A percentile compares a stretch with the other conserved stretches of the same genome.
These are phyloP conservation scores for Paramecium bursaria DNA, from an alignment of 73 alveolate species.

Conservation along the genomic window DNA sequence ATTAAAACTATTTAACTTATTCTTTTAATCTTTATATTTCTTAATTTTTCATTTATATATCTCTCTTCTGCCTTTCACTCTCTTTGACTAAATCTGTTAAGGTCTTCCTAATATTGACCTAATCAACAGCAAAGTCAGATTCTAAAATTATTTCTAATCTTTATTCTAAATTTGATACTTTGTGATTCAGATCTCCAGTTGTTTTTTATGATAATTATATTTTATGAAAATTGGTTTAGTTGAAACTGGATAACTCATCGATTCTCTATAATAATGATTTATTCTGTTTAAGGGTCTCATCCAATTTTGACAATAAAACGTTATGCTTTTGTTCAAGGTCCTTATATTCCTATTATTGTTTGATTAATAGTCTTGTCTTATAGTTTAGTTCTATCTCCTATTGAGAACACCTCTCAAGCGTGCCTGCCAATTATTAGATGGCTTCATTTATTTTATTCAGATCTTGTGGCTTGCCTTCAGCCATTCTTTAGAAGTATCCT, in stretches of 20 bases:
- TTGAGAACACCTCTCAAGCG: background rate
- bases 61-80: conserved; percentile 49
- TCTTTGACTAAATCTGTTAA: conserved; percentile 56
- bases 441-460: too few relatives aligned
- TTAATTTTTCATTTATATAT: conserved; percentile 2
- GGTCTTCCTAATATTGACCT: background rate
- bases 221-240: conserved; percentile 6
- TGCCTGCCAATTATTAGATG: too few relatives aligned
- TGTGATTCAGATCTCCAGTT: conserved; percentile 32
- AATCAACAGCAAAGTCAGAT: conserved; percentile 24
- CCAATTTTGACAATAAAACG: conserved; percentile 15
- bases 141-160: conserved; percentile 31
- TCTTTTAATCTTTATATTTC: background rate
- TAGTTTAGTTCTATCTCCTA: background rate
- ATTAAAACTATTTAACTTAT: background rate
- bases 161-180: conserved; percentile 24
- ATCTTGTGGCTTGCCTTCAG: too few relatives aligned
- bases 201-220: background rate
- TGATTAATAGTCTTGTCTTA: background rate
- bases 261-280: background rate
- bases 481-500: too few relatives aligned
- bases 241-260: background rate
- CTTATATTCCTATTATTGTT: background rate
- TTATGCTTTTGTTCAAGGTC: background rate
- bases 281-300: background rate